These are phyloP conservation scores for Stephania yunnanensis DNA, from an alignment of 164 flowering plant genomes.

Conservation along the genomic window DNA sequence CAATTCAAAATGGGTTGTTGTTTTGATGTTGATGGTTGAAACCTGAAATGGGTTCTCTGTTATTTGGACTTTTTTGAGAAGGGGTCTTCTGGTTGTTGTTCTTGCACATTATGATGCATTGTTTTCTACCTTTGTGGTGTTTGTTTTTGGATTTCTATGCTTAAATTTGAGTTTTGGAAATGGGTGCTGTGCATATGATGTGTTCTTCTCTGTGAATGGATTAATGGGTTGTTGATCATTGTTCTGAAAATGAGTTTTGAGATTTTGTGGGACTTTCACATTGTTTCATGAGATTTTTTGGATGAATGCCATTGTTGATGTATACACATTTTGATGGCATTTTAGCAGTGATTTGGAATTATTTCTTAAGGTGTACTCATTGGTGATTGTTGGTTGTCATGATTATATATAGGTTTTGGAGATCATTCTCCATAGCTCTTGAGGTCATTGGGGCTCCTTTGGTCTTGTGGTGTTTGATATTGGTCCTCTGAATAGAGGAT, in stretches of 20 bases:
- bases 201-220: background rate
- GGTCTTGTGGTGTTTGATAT: background rate
- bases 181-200: background rate
- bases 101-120: background rate
- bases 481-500: constrained; percentile 6
- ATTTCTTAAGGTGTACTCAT: background rate
- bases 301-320: background rate
- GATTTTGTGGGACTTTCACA: background rate
- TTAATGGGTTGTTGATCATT: background rate
- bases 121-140: background rate
- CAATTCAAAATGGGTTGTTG: constrained; percentile 9
- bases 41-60: background rate
- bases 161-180: background rate
- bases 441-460: too few relatives aligned
- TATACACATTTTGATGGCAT: background rate
- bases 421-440: constrained; percentile 8
- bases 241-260: constrained; percentile 1
- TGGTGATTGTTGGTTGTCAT: background rate
- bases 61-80: background rate
- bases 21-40: background rate
- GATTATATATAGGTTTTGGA: constrained; percentile 4
- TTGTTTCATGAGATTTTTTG: background rate
- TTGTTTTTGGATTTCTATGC: background rate
- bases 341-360: background rate
- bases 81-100: background rate